Conservation (phyloP, 2,329 filamentous ascomycete genomes). For the Diaporthe capsici region DNA sequence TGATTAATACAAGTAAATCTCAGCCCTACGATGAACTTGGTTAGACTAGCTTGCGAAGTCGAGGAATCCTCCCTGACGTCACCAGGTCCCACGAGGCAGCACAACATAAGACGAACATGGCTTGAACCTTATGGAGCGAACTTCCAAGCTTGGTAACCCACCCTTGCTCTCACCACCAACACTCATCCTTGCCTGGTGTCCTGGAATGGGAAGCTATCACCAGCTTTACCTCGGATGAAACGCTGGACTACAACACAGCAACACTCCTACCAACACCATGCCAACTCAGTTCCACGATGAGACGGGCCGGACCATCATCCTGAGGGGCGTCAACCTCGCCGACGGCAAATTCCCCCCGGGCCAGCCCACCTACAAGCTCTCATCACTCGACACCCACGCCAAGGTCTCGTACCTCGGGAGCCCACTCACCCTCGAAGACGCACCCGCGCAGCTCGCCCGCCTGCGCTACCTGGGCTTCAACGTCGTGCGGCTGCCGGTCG, state of each 20-base stretch:
- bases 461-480: constrained; percentile 45
- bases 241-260: background rate
- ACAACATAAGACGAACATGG: constrained; percentile 19
- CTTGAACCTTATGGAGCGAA: background rate
- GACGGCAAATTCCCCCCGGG: constrained; percentile 45
- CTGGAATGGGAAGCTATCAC: background rate
- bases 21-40: constrained; percentile 12
- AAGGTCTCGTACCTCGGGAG: constrained; percentile 19
- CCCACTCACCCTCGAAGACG: constrained; percentile 41
- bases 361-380: constrained; percentile 42
- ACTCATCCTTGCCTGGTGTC: background rate
- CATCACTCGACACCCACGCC: constrained; percentile 39
- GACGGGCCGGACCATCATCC: constrained; percentile 42
- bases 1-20: background rate
- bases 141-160: background rate
- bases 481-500: constrained; percentile 44
- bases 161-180: too few relatives aligned
- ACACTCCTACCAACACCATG: constrained; percentile 6
- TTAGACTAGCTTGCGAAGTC: background rate
- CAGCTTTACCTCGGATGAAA: background rate
- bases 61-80: constrained; percentile 25
- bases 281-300: constrained; percentile 29
- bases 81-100: constrained; percentile 14
- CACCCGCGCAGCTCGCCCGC: constrained; percentile 41
- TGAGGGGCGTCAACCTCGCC: constrained; percentile 46